Evolutionary conservation across 73 alveolate genomes (phyloP).

Genomic region (Symbiodinium natans): DNA sequence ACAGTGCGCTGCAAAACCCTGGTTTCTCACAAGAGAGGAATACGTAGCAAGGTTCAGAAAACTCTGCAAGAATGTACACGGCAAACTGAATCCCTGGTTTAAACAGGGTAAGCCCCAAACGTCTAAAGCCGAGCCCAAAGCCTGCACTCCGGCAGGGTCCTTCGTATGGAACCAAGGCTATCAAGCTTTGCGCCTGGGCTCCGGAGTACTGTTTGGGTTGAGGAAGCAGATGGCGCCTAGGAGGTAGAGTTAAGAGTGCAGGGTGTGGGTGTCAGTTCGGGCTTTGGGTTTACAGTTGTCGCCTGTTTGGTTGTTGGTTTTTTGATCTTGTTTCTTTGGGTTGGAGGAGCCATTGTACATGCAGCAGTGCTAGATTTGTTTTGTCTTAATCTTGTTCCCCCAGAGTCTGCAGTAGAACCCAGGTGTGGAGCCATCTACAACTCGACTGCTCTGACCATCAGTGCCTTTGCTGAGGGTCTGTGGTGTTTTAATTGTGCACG

Average conservation of each 20-base stretch:
- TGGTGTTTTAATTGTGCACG: not conserved
- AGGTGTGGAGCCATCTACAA: slow-evolving; percentile 10
- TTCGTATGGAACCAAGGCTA: not conserved
- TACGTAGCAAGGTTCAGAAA: too few relatives aligned
- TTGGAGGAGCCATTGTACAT: not conserved
- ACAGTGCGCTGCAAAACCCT: too few relatives aligned
- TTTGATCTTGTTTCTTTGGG: not conserved
- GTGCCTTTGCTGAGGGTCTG: not conserved
- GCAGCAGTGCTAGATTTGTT: not conserved
- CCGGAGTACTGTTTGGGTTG: not conserved
- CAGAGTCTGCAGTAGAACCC: not conserved
- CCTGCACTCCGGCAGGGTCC: not conserved
- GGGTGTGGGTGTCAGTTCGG: not conserved
- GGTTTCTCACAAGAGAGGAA: too few relatives aligned
- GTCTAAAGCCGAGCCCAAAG: not conserved
- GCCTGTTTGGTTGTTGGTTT: too few relatives aligned
- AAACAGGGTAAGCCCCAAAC: not conserved
- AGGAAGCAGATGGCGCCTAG: too few relatives aligned
- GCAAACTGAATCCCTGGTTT: too few relatives aligned
- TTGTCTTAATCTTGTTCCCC: not conserved
- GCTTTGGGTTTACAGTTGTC: not conserved
- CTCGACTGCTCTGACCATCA: not conserved
- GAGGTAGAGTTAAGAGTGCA: too few relatives aligned
- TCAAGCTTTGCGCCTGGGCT: not conserved
- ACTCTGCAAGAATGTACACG: too few relatives aligned